phyloP scores from a whole-genome alignment of 2,329 filamentous ascomycete genomes.

The Ophiostoma novo-ulmi region DNA sequence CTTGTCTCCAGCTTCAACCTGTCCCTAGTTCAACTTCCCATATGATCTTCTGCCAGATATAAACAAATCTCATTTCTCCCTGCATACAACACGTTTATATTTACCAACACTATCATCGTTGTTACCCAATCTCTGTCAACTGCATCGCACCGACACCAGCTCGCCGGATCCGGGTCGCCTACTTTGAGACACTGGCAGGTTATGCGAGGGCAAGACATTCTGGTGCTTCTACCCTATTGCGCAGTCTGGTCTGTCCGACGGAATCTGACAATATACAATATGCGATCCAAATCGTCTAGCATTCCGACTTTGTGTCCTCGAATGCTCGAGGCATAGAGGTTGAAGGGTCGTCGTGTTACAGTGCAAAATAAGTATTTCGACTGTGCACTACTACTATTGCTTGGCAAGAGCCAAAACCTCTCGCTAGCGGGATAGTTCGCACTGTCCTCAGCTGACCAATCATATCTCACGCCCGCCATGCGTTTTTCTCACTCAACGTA shows the following conservation, averaged over 20 bases:
- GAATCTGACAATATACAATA: background rate
- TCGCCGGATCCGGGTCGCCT: conserved; percentile 10
- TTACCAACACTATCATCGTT: background rate
- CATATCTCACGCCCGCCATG: conserved; percentile 19
- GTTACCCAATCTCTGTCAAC: background rate
- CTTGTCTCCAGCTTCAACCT: no score
- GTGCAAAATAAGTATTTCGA: background rate
- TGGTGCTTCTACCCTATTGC: background rate
- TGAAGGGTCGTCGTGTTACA: background rate
- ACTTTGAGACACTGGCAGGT: background rate
- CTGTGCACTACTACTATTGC: background rate
- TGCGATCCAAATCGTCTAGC: background rate
- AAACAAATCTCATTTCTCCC: background rate
- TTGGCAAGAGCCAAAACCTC: background rate
- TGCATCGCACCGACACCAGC: background rate
- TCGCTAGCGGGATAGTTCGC: conserved; percentile 14
- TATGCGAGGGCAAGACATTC: conserved; percentile 11
- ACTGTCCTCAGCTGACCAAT: conserved; percentile 19
- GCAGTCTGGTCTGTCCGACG: background rate
- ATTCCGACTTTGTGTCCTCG: no score
- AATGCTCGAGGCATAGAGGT: no score
- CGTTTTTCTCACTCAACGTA: conserved; percentile 12
- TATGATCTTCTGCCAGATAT: no score
- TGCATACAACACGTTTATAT: background rate
- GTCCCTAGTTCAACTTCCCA: no score